Evolutionary conservation across 1,284 basidiomycete genomes (phyloP).

Genomic region (Leccinum pallidistipes): DNA sequence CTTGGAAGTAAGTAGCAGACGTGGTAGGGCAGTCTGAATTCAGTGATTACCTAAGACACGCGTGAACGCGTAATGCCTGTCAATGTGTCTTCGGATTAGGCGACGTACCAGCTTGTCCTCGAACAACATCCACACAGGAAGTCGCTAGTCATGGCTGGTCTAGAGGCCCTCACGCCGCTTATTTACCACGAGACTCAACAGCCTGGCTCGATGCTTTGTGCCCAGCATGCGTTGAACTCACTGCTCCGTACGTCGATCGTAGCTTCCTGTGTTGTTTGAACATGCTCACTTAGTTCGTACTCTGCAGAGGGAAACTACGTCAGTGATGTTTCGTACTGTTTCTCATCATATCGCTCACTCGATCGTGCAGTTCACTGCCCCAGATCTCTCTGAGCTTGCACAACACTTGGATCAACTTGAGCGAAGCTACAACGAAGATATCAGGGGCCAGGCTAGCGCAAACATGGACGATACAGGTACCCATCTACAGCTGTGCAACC

Average conservation of each 20-base stretch:
- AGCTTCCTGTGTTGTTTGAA: conserved; percentile 6
- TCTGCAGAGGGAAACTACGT: conserved; percentile 70
- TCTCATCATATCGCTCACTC: conserved; percentile 16
- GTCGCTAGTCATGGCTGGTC: conserved; percentile 50
- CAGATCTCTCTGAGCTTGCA: conserved; percentile 85
- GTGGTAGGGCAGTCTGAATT: conserved; percentile 3
- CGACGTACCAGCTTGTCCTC: conserved; percentile 12
- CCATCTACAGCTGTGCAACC: neutral
- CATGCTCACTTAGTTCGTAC: conserved; percentile 8
- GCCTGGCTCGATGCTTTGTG: conserved; percentile 77
- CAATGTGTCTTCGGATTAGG: conserved; percentile 20
- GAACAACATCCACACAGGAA: conserved; percentile 13
- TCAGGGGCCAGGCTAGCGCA: conserved; percentile 49
- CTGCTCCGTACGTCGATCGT: conserved; percentile 56
- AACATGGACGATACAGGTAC: conserved; percentile 90
- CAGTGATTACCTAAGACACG: conserved; percentile 39
- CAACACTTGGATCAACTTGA: conserved; percentile 65
- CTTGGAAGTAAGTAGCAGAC: neutral
- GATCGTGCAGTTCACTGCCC: conserved; percentile 68
- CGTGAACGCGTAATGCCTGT: conserved; percentile 30
- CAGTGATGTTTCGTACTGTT: conserved; percentile 22
- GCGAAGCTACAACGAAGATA: conserved; percentile 53
- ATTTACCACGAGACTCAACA: conserved; percentile 82
- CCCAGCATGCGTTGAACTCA: conserved; percentile 82
- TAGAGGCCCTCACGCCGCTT: conserved; percentile 51